Evolutionary conservation across 1,284 basidiomycete genomes (phyloP).

Genomic region (Leccinum fallax): DNA sequence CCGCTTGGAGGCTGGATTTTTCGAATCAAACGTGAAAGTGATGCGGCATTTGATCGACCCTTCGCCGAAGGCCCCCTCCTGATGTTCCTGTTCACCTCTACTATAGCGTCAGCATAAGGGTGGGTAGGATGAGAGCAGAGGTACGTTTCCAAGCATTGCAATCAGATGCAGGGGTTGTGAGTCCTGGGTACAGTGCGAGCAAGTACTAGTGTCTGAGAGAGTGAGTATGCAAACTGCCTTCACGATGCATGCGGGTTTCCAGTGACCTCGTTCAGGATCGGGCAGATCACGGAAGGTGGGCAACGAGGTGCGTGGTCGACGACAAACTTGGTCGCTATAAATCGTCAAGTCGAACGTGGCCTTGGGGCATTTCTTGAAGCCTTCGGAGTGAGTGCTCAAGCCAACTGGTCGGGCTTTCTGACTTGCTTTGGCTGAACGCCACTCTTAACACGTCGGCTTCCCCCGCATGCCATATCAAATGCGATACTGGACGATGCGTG

Average conservation of each 20-base stretch:
- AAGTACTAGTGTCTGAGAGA: slow-evolving; percentile 32
- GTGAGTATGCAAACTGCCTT: slow-evolving; percentile 16
- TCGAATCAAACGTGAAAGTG: slow-evolving; percentile 8
- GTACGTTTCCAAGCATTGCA: slow-evolving; percentile 25
- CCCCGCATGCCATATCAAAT: slow-evolving; percentile 26
- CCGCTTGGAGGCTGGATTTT: slow-evolving; percentile 41
- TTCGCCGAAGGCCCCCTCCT: slow-evolving; percentile 12
- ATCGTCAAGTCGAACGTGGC: slow-evolving; percentile 27
- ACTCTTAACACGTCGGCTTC: slow-evolving; percentile 22
- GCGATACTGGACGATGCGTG: slow-evolving; percentile 29
- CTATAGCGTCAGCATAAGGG: slow-evolving; percentile 22
- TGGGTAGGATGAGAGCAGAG: slow-evolving; percentile 16
- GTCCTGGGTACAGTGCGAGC: slow-evolving; percentile 21
- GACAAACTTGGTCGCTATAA: slow-evolving; percentile 25
- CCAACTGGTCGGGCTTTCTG: not conserved
- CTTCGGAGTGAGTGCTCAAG: slow-evolving; percentile 15
- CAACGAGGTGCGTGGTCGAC: slow-evolving; percentile 26
- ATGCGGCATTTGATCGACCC: slow-evolving; percentile 37
- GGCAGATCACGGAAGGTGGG: slow-evolving; percentile 21
- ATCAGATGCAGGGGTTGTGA: slow-evolving; percentile 14
- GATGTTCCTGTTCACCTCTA: slow-evolving; percentile 37
- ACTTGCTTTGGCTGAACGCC: not conserved
- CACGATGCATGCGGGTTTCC: slow-evolving; percentile 2
- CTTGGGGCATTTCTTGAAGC: slow-evolving; percentile 20
- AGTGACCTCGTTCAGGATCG: slow-evolving; percentile 23